Evolutionary conservation across 208 protist species (phyloP).

Genomic region (Trypanosoma theileri): DNA sequence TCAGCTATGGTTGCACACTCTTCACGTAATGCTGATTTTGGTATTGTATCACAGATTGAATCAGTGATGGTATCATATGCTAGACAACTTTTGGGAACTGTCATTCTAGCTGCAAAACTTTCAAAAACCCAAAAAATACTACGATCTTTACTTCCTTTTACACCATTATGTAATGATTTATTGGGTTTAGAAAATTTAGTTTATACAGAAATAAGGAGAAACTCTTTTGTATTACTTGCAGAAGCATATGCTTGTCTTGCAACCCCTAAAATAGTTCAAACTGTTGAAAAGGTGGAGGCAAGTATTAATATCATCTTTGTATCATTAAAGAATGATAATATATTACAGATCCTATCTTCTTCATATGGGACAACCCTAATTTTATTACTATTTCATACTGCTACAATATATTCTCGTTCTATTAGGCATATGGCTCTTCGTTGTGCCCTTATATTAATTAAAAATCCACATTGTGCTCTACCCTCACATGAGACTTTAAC

Average conservation of each 20-base stretch:
- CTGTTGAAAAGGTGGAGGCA: constrained; percentile 19
- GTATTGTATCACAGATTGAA: constrained; percentile 63
- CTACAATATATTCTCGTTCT: constrained; percentile 55
- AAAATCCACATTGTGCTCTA: constrained; percentile 43
- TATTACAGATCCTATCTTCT: constrained; percentile 40
- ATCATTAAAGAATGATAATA: constrained; percentile 32
- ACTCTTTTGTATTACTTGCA: constrained; percentile 28
- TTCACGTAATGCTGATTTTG: constrained; percentile 14
- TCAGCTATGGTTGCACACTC: not conserved
- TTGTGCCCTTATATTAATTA: constrained; percentile 71
- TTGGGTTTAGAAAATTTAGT: constrained; percentile 16
- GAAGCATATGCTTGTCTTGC: constrained; percentile 28
- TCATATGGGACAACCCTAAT: constrained; percentile 57
- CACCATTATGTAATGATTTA: constrained; percentile 46
- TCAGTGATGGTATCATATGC: constrained; percentile 77
- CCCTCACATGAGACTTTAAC: constrained; percentile 57
- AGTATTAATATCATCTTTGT: constrained; percentile 34
- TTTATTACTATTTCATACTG: constrained; percentile 63
- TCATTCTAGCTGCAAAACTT: constrained; percentile 26
- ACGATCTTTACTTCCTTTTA: constrained; percentile 64
- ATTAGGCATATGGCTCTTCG: constrained; percentile 75
- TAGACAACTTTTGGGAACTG: constrained; percentile 67
- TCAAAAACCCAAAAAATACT: constrained; percentile 36
- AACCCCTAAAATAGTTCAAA: constrained; percentile 16
- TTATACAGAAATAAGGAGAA: constrained; percentile 7